phyloP scores from a whole-genome alignment of 2,329 filamentous ascomycete genomes.

The Fusarium guadeloupense region DNA sequence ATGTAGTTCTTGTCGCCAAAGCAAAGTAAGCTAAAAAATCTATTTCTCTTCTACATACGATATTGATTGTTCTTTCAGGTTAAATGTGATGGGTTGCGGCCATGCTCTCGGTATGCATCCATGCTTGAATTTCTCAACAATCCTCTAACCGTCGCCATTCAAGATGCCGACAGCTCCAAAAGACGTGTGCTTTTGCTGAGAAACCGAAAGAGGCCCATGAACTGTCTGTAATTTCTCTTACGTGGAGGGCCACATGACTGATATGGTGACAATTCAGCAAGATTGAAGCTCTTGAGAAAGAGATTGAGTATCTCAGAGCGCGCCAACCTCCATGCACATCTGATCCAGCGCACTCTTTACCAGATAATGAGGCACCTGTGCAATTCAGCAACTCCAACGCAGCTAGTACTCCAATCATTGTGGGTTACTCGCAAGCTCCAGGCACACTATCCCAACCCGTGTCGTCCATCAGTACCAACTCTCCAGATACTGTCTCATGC shows the following conservation, averaged over 20 bases:
- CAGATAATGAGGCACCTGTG: fast-evolving
- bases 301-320: constrained; percentile 7
- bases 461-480: background rate
- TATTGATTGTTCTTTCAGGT: background rate
- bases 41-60: fast-evolving
- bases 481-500: background rate
- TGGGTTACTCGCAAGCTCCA: background rate
- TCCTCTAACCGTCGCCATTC: background rate
- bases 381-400: background rate
- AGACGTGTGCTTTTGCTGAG: constrained; percentile 4
- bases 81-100: constrained; percentile 9
- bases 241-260: fast-evolving
- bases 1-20: constrained; percentile 13
- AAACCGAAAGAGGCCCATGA: constrained; percentile 11
- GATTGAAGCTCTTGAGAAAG: constrained; percentile 10
- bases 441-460: background rate
- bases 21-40: background rate
- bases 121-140: background rate
- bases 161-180: constrained; percentile 9
- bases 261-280: background rate
- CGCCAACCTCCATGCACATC: background rate
- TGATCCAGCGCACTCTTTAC: too few species aligned
- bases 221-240: background rate
- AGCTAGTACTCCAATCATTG: fast-evolving
- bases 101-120: constrained; percentile 4